Evolutionary conservation across 164 flowering plant species (phyloP).

Genomic region (Litsea cubeba): DNA sequence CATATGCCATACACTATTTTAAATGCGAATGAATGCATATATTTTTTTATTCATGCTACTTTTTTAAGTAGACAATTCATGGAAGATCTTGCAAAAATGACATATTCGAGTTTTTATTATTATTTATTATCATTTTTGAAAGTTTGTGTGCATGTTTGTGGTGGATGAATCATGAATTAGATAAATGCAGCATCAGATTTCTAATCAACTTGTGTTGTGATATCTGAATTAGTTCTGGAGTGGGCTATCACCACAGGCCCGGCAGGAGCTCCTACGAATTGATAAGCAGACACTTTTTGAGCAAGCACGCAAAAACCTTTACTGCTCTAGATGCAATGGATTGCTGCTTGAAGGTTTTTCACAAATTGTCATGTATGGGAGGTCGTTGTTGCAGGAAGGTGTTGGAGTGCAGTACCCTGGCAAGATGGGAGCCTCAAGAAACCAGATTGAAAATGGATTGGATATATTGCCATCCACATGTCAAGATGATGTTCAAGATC

Average conservation of each 20-base stretch:
- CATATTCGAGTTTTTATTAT: neutral
- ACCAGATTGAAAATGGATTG: slow-evolving; percentile 28
- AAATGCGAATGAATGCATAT: neutral
- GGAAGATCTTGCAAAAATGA: neutral
- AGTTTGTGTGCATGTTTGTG: neutral
- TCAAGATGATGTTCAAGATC: slow-evolving; percentile 78
- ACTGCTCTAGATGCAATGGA: slow-evolving; percentile 98
- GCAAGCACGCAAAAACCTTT: slow-evolving; percentile 93
- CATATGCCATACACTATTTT: neutral
- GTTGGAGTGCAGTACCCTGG: slow-evolving; percentile 27
- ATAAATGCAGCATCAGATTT: neutral
- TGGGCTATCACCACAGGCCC: slow-evolving; percentile 66
- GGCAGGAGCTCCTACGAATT: slow-evolving; percentile 71
- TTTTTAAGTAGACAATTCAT: neutral
- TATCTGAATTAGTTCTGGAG: slow-evolving; percentile 69
- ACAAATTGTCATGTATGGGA: slow-evolving; percentile 90
- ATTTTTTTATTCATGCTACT: neutral
- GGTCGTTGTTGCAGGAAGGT: slow-evolving; percentile 73
- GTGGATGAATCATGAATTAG: neutral
- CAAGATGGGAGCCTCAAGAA: slow-evolving; percentile 27
- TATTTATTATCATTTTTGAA: neutral
- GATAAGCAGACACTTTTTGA: slow-evolving; percentile 91
- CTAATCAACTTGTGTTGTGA: neutral
- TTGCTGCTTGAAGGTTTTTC: slow-evolving; percentile 85
- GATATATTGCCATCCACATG: slow-evolving; percentile 15